Evolutionary conservation across 352 stramenopile species (phyloP), one percentile per base, ranked within the genome.

Genomic region (Lagenidium giganteum): DNA sequence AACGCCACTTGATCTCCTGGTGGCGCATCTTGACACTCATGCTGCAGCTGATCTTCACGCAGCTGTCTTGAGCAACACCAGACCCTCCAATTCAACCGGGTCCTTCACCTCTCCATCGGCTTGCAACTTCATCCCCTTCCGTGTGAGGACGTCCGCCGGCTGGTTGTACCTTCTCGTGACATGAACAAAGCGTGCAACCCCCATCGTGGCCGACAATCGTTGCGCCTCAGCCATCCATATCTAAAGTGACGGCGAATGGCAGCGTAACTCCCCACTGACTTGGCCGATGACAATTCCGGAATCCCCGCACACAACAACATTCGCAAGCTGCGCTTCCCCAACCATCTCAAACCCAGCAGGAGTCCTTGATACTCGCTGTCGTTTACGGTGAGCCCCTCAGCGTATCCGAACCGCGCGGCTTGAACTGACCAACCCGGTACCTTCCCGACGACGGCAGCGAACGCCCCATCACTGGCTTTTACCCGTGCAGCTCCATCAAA

Each of bases 231-330:
- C 34, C 3, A 22, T 32, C 0, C 57, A 39, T 3, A 57, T 28
- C 8, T 44, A 34, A 0, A 64, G 37, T 4, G 26, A 36, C 3
- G 54, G 42, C 5, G 47, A 24, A 1, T 21, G 28, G 29, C 47
- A 64, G 4, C 57, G 47, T 5, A 64, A 57, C 8, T 64, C 54
- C 8, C 54, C 47, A 3, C 47, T 36, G 0, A 53, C 26, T 12
- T 57, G 54, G 14, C 54, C 42, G 5, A 64, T 43, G 0, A 57
- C 42, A 2, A 57, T 28, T 1, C 43, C 12, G 1, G 54, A 64
- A 36, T 64, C 42, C 8, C 54, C 54, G 20, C 31, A 58, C 8
- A 64, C 23, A 13, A 63, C 49, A 31, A 57, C 4, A 2, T 39
- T 3, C 1, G 47, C 54, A 8, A 64, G 20, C 1, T 49, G 16